phyloP scores from a whole-genome alignment of 2,329 filamentous ascomycete species.

The Aspergillus sp. region DNA sequence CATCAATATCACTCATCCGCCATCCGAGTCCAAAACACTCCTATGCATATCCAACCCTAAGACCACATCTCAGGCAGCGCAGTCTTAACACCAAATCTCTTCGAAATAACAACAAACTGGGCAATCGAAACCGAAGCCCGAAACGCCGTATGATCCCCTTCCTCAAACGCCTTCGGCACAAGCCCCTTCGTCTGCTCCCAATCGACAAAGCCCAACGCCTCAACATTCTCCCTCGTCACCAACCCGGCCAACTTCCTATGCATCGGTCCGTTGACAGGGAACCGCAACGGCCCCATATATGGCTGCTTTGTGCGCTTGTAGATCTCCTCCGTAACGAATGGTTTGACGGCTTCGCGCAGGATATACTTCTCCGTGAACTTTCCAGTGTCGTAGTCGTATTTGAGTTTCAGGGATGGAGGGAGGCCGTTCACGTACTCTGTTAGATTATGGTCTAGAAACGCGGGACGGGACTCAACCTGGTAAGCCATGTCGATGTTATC shows the following conservation, averaged over 20 bases:
- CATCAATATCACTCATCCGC: too few relatives aligned
- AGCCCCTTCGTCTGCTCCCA: conserved; percentile 29
- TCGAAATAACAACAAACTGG: conserved; percentile 45
- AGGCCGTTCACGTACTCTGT: conserved; percentile 30
- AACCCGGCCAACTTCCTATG: conserved; percentile 31
- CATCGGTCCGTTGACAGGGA: conserved; percentile 44
- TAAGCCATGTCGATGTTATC: conserved; percentile 26
- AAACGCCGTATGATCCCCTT: conserved; percentile 5
- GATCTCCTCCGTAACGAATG: conserved; percentile 53
- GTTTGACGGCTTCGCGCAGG: conserved; percentile 50
- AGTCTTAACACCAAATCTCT: conserved; percentile 43
- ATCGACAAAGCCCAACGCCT: conserved; percentile 42
- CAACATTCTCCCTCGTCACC: conserved; percentile 37
- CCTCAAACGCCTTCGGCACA: conserved; percentile 27
- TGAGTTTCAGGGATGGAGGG: conserved; percentile 30
- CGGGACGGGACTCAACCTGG: conserved; percentile 27
- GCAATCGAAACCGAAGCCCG: conserved; percentile 39
- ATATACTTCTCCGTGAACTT: conserved; percentile 51
- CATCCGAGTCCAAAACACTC: too few relatives aligned
- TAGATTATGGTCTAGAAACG: conserved; percentile 33
- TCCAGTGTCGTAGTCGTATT: conserved; percentile 12
- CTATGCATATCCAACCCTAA: too few relatives aligned
- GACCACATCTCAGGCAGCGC: not conserved
- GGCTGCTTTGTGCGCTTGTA: conserved; percentile 52
- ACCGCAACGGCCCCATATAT: conserved; percentile 50